Conservation (phyloP, 2,329 filamentous ascomycete genomes). For the Fusarium armeniacum region DNA sequence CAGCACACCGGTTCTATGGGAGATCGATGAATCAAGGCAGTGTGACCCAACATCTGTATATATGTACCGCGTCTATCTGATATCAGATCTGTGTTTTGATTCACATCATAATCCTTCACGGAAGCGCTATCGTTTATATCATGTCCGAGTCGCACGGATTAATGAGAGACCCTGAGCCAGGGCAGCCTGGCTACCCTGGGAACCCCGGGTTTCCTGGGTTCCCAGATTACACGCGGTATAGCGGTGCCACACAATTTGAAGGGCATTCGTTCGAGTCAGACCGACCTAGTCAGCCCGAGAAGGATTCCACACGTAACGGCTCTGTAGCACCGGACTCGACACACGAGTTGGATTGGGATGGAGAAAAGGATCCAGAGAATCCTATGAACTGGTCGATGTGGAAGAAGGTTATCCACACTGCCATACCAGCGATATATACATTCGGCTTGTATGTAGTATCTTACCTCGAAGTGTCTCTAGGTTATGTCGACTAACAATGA, state of each 20-base stretch:
- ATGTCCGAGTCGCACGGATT: constrained; percentile 7
- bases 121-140: background rate
- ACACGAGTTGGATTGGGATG: constrained; percentile 15
- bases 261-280: constrained; percentile 5
- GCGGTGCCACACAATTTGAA: constrained; percentile 3
- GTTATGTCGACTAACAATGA: accelerated
- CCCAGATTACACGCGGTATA: constrained; percentile 7
- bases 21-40: background rate
- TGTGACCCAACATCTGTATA: background rate
- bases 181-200: background rate
- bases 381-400: constrained; percentile 23
- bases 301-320: background rate
- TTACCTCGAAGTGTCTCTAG: accelerated
- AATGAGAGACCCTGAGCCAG: constrained; percentile 6
- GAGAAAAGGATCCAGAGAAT: constrained; percentile 10
- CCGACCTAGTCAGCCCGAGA: background rate
- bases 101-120: background rate
- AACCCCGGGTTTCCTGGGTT: constrained; percentile 15
- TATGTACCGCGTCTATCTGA: constrained; percentile 3
- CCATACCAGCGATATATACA: constrained; percentile 16
- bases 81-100: background rate
- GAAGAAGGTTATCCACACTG: constrained; percentile 19
- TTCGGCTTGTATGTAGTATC: constrained; percentile 19
- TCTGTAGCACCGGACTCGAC: background rate
- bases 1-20: background rate